phyloP scores from a whole-genome alignment of 441 rosid genomes.

The Gossypium gossypioides region DNA sequence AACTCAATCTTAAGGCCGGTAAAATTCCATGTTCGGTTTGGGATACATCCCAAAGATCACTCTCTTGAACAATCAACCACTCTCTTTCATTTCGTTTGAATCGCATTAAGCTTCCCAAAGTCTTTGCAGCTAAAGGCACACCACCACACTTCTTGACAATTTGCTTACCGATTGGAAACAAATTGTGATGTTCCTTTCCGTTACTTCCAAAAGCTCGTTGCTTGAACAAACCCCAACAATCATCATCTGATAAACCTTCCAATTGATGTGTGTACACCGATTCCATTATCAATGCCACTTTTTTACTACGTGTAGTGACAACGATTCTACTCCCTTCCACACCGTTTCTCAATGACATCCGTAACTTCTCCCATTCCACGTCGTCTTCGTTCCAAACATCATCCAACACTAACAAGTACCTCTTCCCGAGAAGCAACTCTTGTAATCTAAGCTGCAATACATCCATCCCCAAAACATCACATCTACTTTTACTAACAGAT shows the following conservation, averaged over 20 bases:
- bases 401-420: conserved; percentile 20
- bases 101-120: conserved; percentile 23
- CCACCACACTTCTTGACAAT: conserved; percentile 26
- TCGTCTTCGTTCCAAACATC: conserved; percentile 21
- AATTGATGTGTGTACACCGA: conserved; percentile 1
- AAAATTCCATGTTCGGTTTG: conserved; percentile 8
- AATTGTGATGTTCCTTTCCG: neutral
- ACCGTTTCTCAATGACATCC: conserved; percentile 10
- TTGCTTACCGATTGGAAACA: conserved; percentile 14
- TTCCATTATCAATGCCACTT: conserved; percentile 10
- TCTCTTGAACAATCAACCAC: conserved; percentile 23
- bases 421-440: conserved; percentile 9
- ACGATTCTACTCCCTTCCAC: conserved; percentile 19
- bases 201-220: conserved; percentile 17
- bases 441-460: conserved; percentile 8
- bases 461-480: conserved; percentile 14
- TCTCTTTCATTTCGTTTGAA: conserved; percentile 18
- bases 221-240: conserved; percentile 22
- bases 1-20: conserved; percentile 21
- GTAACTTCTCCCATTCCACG: conserved; percentile 21
- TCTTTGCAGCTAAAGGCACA: conserved; percentile 26
- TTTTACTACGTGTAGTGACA: conserved; percentile 14
- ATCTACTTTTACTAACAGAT: conserved; percentile 5
- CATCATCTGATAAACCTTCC: conserved; percentile 13
- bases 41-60: conserved; percentile 21